Percentiles rank a stretch among this genome's conserved stretches.
phyloP scores from a whole-genome alignment of 768 basidiomycete genomes.

The Pleurotus ostreatus region DNA sequence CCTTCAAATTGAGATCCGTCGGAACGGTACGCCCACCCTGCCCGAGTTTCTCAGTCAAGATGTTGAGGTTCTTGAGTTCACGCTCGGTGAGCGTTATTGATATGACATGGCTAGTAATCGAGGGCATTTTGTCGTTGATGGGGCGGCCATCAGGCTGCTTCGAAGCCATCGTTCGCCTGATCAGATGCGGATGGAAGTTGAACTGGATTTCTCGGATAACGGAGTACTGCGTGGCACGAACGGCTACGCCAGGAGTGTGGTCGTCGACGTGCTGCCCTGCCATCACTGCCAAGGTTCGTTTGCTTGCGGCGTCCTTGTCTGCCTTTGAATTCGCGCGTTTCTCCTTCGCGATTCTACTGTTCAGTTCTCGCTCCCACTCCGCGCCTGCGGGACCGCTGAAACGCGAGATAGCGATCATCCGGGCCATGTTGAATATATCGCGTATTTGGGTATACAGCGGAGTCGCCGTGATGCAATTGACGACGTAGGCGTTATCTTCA shows the following conservation, averaged over 20 bases:
- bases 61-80: constrained; percentile 1
- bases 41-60: not conserved
- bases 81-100: not conserved
- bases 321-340: no score
- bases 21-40: not conserved
- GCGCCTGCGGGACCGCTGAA: no score
- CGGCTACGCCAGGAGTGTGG: no score
- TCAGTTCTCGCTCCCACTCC: no score
- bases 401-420: no score
- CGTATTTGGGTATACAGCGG: no score
- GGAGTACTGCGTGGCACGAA: no score
- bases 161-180: constrained; percentile 5
- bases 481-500: constrained; percentile 39
- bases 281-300: constrained; percentile 91
- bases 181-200: not conserved
- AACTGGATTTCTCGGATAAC: constrained; percentile 1
- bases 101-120: not conserved
- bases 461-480: no score
- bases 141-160: not conserved
- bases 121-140: not conserved
- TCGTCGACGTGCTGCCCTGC: constrained; percentile 75
- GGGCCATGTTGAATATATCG: no score
- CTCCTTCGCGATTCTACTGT: no score
- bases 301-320: constrained; percentile 85
- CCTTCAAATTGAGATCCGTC: not conserved